Evolutionary conservation across 108 stramenopile species (phyloP).

Genomic region (Cyclostephanos invisitatus): DNA sequence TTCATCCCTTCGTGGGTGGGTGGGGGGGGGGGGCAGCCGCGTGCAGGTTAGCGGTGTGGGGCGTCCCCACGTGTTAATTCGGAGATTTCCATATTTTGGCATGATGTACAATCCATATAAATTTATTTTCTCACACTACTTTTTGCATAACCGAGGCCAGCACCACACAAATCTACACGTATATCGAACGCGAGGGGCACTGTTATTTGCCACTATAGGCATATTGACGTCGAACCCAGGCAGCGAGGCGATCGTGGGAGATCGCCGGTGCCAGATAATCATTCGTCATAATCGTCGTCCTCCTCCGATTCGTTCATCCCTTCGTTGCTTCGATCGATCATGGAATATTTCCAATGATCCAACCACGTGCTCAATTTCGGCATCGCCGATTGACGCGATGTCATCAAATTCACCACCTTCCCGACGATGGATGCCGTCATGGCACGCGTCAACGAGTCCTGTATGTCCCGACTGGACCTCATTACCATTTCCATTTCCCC

Average conservation of each 20-base stretch:
- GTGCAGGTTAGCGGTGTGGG: no score
- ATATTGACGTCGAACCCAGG: no score
- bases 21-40: no score
- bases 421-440: conserved; percentile 85
- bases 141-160: no score
- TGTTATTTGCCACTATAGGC: no score
- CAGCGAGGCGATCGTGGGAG: neutral
- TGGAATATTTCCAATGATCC: conserved; percentile 37
- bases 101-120: no score
- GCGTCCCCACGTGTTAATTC: no score
- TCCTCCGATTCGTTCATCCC: neutral
- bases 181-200: no score
- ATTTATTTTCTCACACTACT: no score
- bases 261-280: neutral
- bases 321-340: neutral
- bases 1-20: no score
- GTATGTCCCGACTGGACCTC: conserved; percentile 67
- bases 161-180: no score
- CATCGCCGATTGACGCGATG: conserved; percentile 30
- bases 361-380: conserved; percentile 25
- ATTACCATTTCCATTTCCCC: conserved; percentile 76
- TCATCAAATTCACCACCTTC: conserved; percentile 85
- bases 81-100: no score
- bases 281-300: neutral
- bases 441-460: conserved; percentile 72